Conservation (phyloP, 805 yeast genomes). For the Alloascoidea africana region DNA sequence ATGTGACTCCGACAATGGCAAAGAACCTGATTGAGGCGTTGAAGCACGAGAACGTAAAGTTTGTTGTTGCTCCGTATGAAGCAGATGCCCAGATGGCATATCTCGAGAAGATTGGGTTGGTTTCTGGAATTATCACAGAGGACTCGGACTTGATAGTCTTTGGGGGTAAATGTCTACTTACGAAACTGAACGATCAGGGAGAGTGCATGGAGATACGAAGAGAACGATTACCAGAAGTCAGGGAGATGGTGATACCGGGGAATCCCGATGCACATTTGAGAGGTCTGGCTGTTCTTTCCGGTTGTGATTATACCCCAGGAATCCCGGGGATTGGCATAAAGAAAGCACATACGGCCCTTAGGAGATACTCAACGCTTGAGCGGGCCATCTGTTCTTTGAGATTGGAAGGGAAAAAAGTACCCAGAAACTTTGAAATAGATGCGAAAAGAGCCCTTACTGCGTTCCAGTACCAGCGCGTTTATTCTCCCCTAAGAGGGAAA, state of each 20-base stretch:
- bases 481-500: constrained; percentile 36
- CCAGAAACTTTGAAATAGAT: constrained; percentile 42
- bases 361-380: constrained; percentile 33
- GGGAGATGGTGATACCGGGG: constrained; percentile 21
- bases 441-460: constrained; percentile 58
- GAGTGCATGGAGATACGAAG: constrained; percentile 56
- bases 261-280: constrained; percentile 39
- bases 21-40: constrained; percentile 66
- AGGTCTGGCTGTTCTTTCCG: constrained; percentile 75
- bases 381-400: constrained; percentile 39
- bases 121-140: constrained; percentile 81
- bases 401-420: constrained; percentile 48
- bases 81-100: constrained; percentile 97
- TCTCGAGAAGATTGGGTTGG: constrained; percentile 57
- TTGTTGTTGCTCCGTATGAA: constrained; percentile 93
- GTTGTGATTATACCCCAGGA: constrained; percentile 93
- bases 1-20: constrained; percentile 85
- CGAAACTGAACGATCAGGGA: constrained; percentile 64
- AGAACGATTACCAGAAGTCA: constrained; percentile 32
- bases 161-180: constrained; percentile 64
- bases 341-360: constrained; percentile 52
- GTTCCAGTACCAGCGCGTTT: constrained; percentile 77
- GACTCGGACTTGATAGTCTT: constrained; percentile 87
- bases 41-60: constrained; percentile 38
- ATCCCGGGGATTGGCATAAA: constrained; percentile 67